phyloP scores from a whole-genome alignment of 2,329 filamentous ascomycete species.

The Stemphylium vesicarium region DNA sequence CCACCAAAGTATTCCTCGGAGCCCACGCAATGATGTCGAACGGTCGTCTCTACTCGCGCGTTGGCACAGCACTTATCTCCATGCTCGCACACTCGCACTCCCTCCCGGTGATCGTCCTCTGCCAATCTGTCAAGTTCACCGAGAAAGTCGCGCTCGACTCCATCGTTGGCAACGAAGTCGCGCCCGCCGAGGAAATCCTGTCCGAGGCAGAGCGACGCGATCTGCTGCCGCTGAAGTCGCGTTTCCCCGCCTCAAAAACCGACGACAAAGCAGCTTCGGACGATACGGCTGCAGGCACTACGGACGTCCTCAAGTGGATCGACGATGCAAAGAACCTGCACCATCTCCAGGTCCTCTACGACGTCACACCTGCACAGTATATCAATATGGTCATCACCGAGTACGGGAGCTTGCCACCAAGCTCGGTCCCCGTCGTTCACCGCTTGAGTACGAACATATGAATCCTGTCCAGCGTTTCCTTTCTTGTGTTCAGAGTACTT shows the following conservation, averaged over 20 bases:
- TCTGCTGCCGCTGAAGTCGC: conserved; percentile 40
- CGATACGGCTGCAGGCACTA: conserved; percentile 27
- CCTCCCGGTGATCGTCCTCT: conserved; percentile 85
- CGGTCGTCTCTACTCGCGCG: conserved; percentile 84
- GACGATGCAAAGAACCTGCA: conserved; percentile 56
- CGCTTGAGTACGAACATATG: conserved; percentile 56
- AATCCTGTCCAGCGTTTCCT: conserved; percentile 23
- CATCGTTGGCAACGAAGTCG: conserved; percentile 93
- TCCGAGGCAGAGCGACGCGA: conserved; percentile 43
- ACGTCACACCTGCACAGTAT: conserved; percentile 86
- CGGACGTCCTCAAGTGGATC: conserved; percentile 48
- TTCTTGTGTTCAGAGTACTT: conserved; percentile 8
- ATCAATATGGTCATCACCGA: conserved; percentile 91
- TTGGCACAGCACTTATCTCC: conserved; percentile 86
- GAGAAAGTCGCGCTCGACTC: conserved; percentile 88
- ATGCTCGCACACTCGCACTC: conserved; percentile 78
- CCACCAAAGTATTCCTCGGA: conserved; percentile 79
- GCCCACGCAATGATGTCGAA: conserved; percentile 95
- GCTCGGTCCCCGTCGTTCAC: conserved; percentile 79
- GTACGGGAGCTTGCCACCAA: conserved; percentile 83
- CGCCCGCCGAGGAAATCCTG: conserved; percentile 71
- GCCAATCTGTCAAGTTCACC: conserved; percentile 95
- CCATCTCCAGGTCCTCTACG: conserved; percentile 80
- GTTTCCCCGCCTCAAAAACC: conserved; percentile 29
- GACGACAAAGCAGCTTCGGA: conserved; percentile 34